Percentiles rank a stretch among this genome's conserved stretches.
Evolutionary conservation across 257 asterid genomes (phyloP).

Genomic region (Nicotiana tabacum): DNA sequence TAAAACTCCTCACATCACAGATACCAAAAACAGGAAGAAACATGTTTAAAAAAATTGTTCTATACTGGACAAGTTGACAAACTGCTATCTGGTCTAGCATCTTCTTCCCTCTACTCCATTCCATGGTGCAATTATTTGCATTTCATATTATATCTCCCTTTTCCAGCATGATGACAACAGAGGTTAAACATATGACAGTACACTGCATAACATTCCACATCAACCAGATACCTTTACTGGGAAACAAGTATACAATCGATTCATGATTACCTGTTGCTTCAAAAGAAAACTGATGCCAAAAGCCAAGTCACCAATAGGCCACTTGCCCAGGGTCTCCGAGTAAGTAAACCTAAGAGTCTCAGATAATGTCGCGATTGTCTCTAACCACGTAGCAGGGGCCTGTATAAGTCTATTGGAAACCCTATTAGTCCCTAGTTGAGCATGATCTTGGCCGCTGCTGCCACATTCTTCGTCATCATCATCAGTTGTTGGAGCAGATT

Average conservation of each 20-base stretch:
- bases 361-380: constrained; percentile 85
- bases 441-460: constrained; percentile 35
- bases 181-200: neutral
- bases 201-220: neutral
- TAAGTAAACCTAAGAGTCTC: constrained; percentile 97
- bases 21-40: neutral
- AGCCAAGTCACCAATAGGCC: constrained; percentile 99
- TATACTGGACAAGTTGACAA: neutral
- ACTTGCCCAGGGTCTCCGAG: constrained; percentile 95
- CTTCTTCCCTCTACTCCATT: neutral
- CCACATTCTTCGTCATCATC: constrained; percentile 63
- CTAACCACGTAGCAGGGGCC: constrained; percentile 99
- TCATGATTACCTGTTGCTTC: constrained; percentile 76
- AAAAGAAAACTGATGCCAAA: constrained; percentile 93
- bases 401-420: constrained; percentile 82
- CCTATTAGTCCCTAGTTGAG: constrained; percentile 58
- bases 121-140: neutral
- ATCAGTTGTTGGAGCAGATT: constrained; percentile 25
- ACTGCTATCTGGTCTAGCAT: neutral
- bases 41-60: neutral
- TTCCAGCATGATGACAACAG: neutral
- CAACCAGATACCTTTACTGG: neutral
- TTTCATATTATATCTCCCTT: neutral
- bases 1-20: neutral
- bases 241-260: neutral